Evolutionary conservation across 345 rosid species (phyloP).

Genomic region (Toxicodendron radicans): DNA sequence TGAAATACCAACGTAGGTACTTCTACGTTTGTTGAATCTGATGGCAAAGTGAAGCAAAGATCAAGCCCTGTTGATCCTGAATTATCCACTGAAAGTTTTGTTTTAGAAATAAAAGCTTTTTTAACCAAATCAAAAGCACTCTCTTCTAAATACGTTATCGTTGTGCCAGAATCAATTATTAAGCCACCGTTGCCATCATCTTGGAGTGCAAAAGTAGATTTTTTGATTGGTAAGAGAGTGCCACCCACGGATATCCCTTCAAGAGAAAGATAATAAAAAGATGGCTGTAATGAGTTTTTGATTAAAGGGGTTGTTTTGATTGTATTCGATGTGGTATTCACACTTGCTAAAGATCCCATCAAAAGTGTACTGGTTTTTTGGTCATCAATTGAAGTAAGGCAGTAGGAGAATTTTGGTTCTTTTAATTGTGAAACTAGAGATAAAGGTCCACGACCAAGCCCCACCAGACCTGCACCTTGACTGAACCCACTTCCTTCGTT

Average conservation of each 20-base stretch:
- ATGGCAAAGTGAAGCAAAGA: slow-evolving; percentile 70
- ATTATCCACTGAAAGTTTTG: slow-evolving; percentile 47
- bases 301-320: slow-evolving; percentile 56
- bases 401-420: slow-evolving; percentile 76
- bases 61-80: slow-evolving; percentile 73
- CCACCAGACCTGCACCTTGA: slow-evolving; percentile 87
- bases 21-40: slow-evolving; percentile 29
- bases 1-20: slow-evolving; percentile 76
- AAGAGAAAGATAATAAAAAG: slow-evolving; percentile 83
- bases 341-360: slow-evolving; percentile 56
- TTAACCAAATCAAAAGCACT: slow-evolving; percentile 49
- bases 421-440: slow-evolving; percentile 80
- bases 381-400: slow-evolving; percentile 70
- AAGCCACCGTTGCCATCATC: slow-evolving; percentile 86
- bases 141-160: slow-evolving; percentile 71
- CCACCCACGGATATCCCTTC: slow-evolving; percentile 83
- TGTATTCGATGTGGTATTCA: slow-evolving; percentile 6
- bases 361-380: slow-evolving; percentile 55
- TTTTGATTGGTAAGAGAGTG: slow-evolving; percentile 53
- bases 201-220: slow-evolving; percentile 61
- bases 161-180: slow-evolving; percentile 90
- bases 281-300: slow-evolving; percentile 65
- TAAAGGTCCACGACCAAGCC: slow-evolving; percentile 79
- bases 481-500: slow-evolving; percentile 83
- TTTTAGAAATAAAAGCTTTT: slow-evolving; percentile 51